Evolutionary conservation across 495 filamentous ascomycete species (phyloP), one percentile per base, ranked within the genome.

Genomic region (Letharia lupina): DNA sequence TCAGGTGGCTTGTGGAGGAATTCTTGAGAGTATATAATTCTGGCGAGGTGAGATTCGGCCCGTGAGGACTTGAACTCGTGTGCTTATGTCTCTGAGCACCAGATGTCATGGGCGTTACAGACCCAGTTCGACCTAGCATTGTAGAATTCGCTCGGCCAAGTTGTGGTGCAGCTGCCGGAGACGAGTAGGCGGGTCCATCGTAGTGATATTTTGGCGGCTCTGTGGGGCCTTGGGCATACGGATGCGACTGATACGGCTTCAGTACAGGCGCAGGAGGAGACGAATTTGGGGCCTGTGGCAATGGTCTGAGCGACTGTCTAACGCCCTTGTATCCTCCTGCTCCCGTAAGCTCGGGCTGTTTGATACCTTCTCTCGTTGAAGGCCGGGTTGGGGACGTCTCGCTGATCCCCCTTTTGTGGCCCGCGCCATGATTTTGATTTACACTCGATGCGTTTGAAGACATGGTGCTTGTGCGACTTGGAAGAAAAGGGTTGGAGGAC

Each of bases 1-100:
- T 87, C 18, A 99, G 82, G 73, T 98, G 90, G 65, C 88, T 87
- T 3, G 92, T 97, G 0, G 91, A 87, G 2, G 93, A 96, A 69
- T 88, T 88, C 39, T 91, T 85, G 20, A 97, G 81, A 35, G 82
- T 88, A 70, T 88, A 82, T 5, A 97, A 80, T 63, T 96, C 91
- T 3, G 91, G 89, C 0, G 80, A 77, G 40, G 78, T 77, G 12
- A 80, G 71, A 18, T 60, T 72, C 47, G 77, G 74, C 47, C 64
- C 76, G 71, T 76, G 83, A 69, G 75, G 80, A 67, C 54, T 57
- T 37, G 54, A 57, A 57, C 75, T 79, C 31, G 75, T 78, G 41
- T 77, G 74, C 50, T 71, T 74, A 58, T 79, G 75, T 28, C 83
- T 73, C 40, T 76, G 75, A 12, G 79, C 73, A 20, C 77, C 65